Evolutionary conservation across 1,139 yeast genomes (phyloP).

Genomic region (Geotrichum histeridarum): DNA sequence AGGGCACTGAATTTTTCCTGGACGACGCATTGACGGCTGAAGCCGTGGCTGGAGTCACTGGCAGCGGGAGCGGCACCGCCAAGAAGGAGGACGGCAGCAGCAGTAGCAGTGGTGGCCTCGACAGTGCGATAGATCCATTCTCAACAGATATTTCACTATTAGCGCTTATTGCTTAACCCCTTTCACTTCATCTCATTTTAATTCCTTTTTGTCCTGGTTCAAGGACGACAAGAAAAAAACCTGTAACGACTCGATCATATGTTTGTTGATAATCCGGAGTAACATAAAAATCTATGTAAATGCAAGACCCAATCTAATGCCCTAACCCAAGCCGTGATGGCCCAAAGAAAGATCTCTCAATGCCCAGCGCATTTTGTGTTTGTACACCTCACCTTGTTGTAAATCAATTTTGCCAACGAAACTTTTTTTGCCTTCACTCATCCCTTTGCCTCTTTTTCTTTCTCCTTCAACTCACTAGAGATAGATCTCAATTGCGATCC

Average conservation of each 20-base stretch:
- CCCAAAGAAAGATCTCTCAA: not conserved
- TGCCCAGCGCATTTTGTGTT: not conserved
- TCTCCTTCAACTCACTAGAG: too few relatives aligned
- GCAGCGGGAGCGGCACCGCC: not conserved
- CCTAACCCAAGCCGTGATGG: not conserved
- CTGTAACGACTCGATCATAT: too few relatives aligned
- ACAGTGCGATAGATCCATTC: conserved; percentile 1
- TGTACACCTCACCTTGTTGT: too few relatives aligned
- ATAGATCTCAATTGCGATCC: too few relatives aligned
- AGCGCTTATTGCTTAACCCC: conserved; percentile 9
- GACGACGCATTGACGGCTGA: not conserved
- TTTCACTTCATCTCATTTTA: not conserved
- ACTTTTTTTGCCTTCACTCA: not conserved
- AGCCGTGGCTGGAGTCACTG: not conserved
- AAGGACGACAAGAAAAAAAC: too few relatives aligned
- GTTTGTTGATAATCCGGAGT: not conserved
- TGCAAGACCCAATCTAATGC: not conserved
- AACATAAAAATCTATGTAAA: not conserved
- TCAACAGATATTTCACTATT: conserved; percentile 4
- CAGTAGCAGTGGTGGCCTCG: not conserved
- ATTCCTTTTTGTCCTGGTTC: too few relatives aligned
- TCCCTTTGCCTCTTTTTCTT: not conserved
- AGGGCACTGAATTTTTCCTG: not conserved
- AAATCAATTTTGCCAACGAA: conserved; percentile 10
- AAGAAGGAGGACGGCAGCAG: not conserved